Conservation (phyloP, 202 grass and related monocot genomes). For the Elaeis oleifera region DNA sequence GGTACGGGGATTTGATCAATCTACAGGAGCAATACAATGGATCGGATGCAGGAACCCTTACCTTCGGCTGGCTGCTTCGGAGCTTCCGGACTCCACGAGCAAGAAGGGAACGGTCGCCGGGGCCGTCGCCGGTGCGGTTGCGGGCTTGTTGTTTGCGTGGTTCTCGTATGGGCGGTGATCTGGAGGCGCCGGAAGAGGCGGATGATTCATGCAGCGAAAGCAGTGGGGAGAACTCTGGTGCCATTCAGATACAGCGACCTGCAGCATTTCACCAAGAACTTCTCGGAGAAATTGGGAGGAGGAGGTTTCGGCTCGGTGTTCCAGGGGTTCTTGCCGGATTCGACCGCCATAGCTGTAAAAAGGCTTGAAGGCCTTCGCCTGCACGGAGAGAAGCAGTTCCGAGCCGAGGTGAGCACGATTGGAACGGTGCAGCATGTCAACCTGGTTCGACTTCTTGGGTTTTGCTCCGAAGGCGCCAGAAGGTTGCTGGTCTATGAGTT, state of each 20-base stretch:
- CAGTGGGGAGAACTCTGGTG: slow-evolving; percentile 31
- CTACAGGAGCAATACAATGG: slow-evolving; percentile 45
- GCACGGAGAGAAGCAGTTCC: slow-evolving; percentile 67
- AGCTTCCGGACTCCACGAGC: slow-evolving; percentile 34
- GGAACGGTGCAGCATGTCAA: slow-evolving; percentile 67
- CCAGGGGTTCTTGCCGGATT: slow-evolving; percentile 42
- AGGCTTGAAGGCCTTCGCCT: slow-evolving; percentile 46
- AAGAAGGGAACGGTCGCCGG: slow-evolving; percentile 20
- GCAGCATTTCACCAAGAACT: slow-evolving; percentile 56
- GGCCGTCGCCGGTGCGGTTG: slow-evolving; percentile 34
- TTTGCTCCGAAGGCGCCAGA: slow-evolving; percentile 47
- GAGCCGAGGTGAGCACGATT: slow-evolving; percentile 61
- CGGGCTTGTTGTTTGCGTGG: slow-evolving; percentile 25
- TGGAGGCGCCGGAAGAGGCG: slow-evolving; percentile 26
- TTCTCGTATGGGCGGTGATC: slow-evolving; percentile 17
- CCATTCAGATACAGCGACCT: slow-evolving; percentile 55
- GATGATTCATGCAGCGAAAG: slow-evolving; percentile 37
- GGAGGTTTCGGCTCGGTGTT: slow-evolving; percentile 63
- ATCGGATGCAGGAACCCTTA: slow-evolving; percentile 37
- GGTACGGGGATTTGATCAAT: slow-evolving; percentile 49
- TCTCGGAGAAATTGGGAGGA: slow-evolving; percentile 45
- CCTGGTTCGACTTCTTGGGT: slow-evolving; percentile 52
- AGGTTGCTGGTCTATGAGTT: slow-evolving; percentile 63
- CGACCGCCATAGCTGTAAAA: slow-evolving; percentile 58
- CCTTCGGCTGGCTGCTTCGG: slow-evolving; percentile 52